Base-by-base conservation (phyloP, 345 rosid genomes). In the Raphanus sativus region DNA sequence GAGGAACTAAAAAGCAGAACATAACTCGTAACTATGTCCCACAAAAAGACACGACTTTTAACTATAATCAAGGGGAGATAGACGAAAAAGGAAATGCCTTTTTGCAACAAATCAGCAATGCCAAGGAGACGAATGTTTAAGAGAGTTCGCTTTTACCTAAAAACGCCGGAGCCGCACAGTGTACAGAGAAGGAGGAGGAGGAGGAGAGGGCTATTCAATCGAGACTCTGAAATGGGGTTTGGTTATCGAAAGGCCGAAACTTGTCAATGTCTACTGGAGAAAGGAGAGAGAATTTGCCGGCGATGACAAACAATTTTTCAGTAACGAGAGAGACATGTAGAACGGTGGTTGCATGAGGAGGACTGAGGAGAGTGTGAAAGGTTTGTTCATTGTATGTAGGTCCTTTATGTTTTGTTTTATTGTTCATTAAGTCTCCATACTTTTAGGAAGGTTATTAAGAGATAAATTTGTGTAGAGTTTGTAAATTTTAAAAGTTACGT, bases 301-400 rank as follows among this genome's bases (percentile, higher is more conserved):
- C 60, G 66, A 67, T 52, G 34, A 12, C 11, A n/a, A n/a, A 52
- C 3, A 52, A 52, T 0, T n/a, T 32, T 17, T 7, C 16, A 28
- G 2, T 10, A 8, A 13, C 7, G 33, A 66, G 24, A 67, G 33
- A 66, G 24, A 67, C 13, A 62, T 33, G 42, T 10, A 6, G 26
- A 15, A 12, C 4, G 62, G 76, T 77, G 55, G 55, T 50, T 50
- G 81, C 76, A 77, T 77, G 81, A 77, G n/a, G n/a, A n/a, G 50
- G 54, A 55, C 65, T 52, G 55, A n/a, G 55, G 55, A 50, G 55
- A 28, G 55, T 13, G 55, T 50, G 7, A 50, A 50, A 5, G 54
- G 7, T 50, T 45, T 40, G 2, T 10, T 11, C 5, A 58, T 58
- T 58, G 55, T 50, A n/a, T 50, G 17, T 13, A n/a, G 55, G 55